Evolutionary conservation across 208 protist genomes (phyloP).

Genomic region (Acanthamoeba pearcei): DNA sequence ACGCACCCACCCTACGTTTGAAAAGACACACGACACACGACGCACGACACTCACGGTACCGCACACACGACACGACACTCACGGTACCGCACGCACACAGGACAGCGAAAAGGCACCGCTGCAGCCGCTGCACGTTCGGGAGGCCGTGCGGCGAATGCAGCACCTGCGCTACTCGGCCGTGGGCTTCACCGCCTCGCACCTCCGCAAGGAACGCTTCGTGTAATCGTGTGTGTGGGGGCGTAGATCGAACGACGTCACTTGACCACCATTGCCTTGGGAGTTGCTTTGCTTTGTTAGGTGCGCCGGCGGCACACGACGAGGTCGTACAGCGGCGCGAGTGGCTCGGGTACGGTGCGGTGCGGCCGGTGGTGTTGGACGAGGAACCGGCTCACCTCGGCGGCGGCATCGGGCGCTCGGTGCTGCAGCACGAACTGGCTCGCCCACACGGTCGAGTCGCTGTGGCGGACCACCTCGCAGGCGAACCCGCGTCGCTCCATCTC

Average conservation of each 20-base stretch:
- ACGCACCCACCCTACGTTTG: too few species aligned
- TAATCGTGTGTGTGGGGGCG: too few species aligned
- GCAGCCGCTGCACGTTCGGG: constrained; percentile 52
- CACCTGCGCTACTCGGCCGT: constrained; percentile 29
- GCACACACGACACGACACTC: not conserved
- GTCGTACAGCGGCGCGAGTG: not conserved
- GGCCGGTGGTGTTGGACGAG: not conserved
- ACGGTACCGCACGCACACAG: not conserved
- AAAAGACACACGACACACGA: not conserved
- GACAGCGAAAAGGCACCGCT: constrained; percentile 64
- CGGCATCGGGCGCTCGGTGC: not conserved
- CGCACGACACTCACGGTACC: too few species aligned
- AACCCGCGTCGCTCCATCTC: not conserved
- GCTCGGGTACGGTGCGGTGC: not conserved
- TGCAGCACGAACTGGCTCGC: not conserved
- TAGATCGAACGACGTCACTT: too few species aligned
- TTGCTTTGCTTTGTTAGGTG: too few species aligned
- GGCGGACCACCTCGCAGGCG: not conserved
- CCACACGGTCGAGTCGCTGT: not conserved
- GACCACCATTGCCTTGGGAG: too few species aligned
- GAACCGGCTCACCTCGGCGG: not conserved
- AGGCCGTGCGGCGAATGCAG: constrained; percentile 51
- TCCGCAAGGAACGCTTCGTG: constrained; percentile 43
- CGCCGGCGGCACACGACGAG: not conserved
- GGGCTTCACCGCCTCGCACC: constrained; percentile 50